Conservation (phyloP, 192 early-diverging fungal species). For the Gonapodya prolifera region DNA sequence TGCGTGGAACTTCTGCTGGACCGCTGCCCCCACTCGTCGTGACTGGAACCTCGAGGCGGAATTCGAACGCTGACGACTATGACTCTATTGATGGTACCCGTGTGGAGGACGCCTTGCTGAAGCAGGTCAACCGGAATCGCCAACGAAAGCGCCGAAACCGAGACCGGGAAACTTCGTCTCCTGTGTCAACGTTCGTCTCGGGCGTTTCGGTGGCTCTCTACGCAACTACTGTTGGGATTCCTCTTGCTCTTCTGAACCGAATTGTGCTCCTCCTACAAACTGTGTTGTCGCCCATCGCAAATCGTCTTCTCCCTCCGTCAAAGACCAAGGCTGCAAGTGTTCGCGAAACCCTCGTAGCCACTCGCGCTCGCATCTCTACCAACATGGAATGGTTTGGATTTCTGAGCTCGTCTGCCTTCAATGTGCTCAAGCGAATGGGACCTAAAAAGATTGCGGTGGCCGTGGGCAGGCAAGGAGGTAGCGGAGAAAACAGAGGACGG, state of each 20-base stretch:
- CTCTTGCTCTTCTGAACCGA: background rate
- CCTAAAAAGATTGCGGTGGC: background rate
- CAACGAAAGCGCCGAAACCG: background rate
- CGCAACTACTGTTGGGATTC: background rate
- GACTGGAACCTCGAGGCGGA: background rate
- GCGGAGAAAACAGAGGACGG: background rate
- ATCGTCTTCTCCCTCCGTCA: background rate
- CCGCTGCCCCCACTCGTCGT: background rate
- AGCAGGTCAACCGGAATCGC: background rate
- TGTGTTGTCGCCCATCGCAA: background rate
- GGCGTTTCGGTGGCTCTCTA: background rate
- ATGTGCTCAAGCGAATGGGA: background rate
- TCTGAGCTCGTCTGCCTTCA: background rate
- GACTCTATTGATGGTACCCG: background rate
- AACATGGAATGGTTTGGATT: background rate
- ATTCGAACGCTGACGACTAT: background rate
- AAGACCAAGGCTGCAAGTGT: background rate
- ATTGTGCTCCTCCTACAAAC: background rate
- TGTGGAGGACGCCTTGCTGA: background rate
- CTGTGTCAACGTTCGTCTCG: background rate
- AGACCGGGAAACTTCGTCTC: background rate
- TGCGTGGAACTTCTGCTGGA: background rate
- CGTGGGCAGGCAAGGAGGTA: background rate
- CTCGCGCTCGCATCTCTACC: background rate
- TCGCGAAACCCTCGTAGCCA: background rate